Evolutionary conservation across 805 yeast genomes (phyloP), one percentile per base, ranked within the genome.

Genomic region (Candida manassasensis): DNA sequence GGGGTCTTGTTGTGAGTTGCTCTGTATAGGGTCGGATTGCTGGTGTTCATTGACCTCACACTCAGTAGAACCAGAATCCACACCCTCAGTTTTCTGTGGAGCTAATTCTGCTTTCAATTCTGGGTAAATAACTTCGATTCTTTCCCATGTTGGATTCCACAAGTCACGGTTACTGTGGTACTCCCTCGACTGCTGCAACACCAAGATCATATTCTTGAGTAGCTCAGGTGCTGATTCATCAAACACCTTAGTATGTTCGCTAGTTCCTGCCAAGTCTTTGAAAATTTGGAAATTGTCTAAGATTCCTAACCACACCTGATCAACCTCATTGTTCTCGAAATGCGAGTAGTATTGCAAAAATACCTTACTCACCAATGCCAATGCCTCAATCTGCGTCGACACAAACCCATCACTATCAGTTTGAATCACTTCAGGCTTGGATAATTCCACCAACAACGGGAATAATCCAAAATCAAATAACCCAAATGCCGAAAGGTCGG

Each of bases 401-500:
- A 69, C 64, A 73, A 80, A 81, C 2, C 87, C 88, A 4, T 55
- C 52, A 1, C 69, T 64, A 49, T 84, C 93, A 1, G 83, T 78
- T 37, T 55, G 61, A 21, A 67, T 40, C 1, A 68, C 71, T 25
- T 82, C 88, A 0, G 82, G 81, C 43, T 78, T 78, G 36, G 82
- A 67, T 21, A 84, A 67, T 41, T 80, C 84, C 17, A 74, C 67
- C 21, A 86, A 61, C 32, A 86, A 65, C 10, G 96, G 88, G 52
- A 87, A 73, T 24, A 90, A 65, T 1, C 89, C 90, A 27, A 72
- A 72, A 29, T 83, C 88, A 42, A 88, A 80, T 3, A 85, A 49
- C 6, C 77, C 81, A 17, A 61, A 59, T 0, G 81, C 72, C 0
- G 75, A 62, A 4, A 74, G 53, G 3, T 67, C 57, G 2, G 59